phyloP scores from a whole-genome alignment of 75 land plant species.

The Selaginella tamariscina region DNA sequence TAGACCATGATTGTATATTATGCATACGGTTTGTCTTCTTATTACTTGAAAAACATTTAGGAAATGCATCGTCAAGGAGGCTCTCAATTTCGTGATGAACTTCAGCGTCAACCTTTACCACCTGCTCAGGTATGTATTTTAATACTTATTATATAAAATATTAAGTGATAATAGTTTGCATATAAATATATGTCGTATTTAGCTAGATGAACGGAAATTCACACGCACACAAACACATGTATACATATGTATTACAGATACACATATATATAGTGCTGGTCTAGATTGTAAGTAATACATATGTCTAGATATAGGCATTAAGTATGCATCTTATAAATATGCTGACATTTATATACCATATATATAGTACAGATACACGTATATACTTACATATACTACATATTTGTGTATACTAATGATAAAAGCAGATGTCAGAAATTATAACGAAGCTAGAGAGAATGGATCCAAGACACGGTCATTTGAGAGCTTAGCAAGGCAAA shows the following conservation, averaged over 20 bases:
- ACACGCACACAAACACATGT: no score
- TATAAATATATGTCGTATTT: no score
- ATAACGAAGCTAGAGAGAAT: not conserved
- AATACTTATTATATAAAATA: not conserved
- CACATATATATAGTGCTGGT: no score
- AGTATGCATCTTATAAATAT: no score
- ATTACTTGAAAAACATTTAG: not conserved
- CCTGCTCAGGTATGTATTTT: not conserved
- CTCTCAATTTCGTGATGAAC: not conserved
- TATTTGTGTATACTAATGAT: not conserved
- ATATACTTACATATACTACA: not conserved
- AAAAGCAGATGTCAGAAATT: slow-evolving; percentile 3
- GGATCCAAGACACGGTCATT: slow-evolving; percentile 1
- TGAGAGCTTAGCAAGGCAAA: not conserved
- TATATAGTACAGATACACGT: no score
- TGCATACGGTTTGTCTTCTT: not conserved
- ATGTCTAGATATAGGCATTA: no score
- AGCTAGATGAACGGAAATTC: no score
- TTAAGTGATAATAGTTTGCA: no score
- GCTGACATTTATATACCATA: no score
- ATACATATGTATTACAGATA: no score
- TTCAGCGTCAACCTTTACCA: slow-evolving; percentile 5
- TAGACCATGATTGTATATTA: no score
- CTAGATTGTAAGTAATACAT: no score
- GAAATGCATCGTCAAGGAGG: slow-evolving; percentile 4